phyloP scores from a whole-genome alignment of 768 basidiomycete genomes.

The Naematelia aurantialba region DNA sequence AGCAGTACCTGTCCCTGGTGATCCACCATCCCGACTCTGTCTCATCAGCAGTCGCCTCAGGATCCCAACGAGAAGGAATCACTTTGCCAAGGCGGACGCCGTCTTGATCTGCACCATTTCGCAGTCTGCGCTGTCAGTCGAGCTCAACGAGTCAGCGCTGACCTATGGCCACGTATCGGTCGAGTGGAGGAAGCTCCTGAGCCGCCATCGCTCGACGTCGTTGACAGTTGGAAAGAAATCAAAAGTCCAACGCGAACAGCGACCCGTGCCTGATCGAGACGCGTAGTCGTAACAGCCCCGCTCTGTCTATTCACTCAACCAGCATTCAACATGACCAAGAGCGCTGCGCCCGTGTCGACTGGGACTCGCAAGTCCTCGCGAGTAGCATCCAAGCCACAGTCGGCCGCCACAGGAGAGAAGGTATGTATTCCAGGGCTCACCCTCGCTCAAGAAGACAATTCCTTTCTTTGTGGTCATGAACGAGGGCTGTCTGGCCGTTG shows the following conservation, averaged over 20 bases:
- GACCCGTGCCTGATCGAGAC: background rate
- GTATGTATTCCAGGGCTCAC: background rate
- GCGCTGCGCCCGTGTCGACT: background rate
- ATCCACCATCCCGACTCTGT: slow-evolving; percentile 74
- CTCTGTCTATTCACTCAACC: background rate
- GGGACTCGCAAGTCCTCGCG: background rate
- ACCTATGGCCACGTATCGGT: slow-evolving; percentile 36
- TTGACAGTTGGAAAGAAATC: background rate
- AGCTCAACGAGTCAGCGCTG: background rate
- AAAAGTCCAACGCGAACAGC: background rate
- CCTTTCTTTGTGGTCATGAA: too few relatives aligned
- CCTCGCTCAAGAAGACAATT: too few relatives aligned
- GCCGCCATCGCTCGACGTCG: background rate
- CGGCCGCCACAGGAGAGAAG: background rate
- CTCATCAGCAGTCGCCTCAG: background rate
- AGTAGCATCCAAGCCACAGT: background rate
- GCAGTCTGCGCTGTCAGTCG: slow-evolving; percentile 27
- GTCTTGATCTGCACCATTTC: slow-evolving; percentile 28
- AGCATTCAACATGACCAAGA: background rate
- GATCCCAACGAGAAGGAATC: background rate
- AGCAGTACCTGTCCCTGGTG: slow-evolving; percentile 69
- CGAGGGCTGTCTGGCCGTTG: too few relatives aligned
- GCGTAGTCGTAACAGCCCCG: background rate
- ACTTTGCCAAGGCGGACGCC: slow-evolving; percentile 35
- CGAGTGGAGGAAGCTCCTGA: slow-evolving; percentile 16